These are phyloP conservation scores for Elongisporangium anandrum DNA, from an alignment of 352 stramenopile genomes.

Conservation along the genomic window DNA sequence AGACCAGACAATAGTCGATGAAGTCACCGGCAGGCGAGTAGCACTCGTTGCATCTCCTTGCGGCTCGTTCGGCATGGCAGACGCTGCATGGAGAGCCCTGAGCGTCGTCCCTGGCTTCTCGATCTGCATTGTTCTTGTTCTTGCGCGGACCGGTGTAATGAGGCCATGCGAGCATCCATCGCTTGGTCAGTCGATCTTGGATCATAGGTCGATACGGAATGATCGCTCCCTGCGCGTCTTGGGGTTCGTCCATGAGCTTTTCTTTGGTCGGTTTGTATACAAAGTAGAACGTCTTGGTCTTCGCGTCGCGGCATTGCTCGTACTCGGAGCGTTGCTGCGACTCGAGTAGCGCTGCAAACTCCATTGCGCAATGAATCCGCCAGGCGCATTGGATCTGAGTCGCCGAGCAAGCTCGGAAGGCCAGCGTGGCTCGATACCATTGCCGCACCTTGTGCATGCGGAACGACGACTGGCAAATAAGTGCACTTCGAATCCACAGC, in stretches of 20 bases:
- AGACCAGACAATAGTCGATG: conserved; percentile 68
- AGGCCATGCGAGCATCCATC: conserved; percentile 71
- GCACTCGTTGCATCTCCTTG: conserved; percentile 68
- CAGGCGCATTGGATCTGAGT: conserved; percentile 57
- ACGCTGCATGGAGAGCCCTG: conserved; percentile 33
- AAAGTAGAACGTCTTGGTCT: conserved; percentile 52
- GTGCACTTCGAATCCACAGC: conserved; percentile 36
- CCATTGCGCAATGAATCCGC: conserved; percentile 30
- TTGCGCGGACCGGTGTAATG: conserved; percentile 15
- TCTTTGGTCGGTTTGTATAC: conserved; percentile 66
- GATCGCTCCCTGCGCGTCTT: conserved; percentile 40
- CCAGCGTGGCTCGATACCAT: conserved; percentile 46
- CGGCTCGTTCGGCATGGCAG: conserved; percentile 52
- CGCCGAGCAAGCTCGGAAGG: conserved; percentile 25
- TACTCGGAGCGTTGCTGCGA: conserved; percentile 67
- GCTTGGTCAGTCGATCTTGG: conserved; percentile 62
- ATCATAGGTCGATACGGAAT: conserved; percentile 66
- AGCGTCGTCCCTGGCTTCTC: conserved; percentile 6
- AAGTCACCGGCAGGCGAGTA: conserved; percentile 54
- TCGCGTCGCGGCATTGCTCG: conserved; percentile 57
- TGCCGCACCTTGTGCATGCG: conserved; percentile 51
- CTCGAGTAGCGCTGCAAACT: conserved; percentile 29
- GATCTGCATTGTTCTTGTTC: neutral
- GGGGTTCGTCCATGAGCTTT: conserved; percentile 53
- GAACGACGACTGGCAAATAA: conserved; percentile 45